A percentile compares a stretch with the other conserved stretches of the same genome.
Evolutionary conservation across 768 basidiomycete genomes (phyloP).

Genomic region (Serendipita indica): DNA sequence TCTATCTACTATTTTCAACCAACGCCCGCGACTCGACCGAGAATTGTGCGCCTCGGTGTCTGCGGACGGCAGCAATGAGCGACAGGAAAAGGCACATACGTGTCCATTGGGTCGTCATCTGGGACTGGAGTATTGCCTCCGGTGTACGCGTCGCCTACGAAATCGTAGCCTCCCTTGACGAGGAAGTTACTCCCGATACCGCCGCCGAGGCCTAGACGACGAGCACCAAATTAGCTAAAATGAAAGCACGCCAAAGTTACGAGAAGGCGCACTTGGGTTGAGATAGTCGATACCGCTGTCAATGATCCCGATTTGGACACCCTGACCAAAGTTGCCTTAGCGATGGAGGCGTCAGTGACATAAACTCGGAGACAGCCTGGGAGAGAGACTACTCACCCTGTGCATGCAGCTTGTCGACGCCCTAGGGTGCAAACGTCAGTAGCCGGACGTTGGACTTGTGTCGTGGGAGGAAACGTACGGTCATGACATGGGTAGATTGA

Average conservation of each 20-base stretch:
- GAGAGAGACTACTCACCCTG: not conserved
- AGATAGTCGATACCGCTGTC: slow-evolving; percentile 9
- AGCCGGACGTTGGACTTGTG: not conserved
- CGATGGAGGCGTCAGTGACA: not conserved
- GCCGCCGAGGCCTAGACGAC: slow-evolving; percentile 12
- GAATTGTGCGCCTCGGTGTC: no score
- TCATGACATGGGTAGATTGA: slow-evolving; percentile 10
- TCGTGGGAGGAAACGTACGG: slow-evolving; percentile 1
- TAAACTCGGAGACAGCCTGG: not conserved
- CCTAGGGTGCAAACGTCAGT: slow-evolving; percentile 6
- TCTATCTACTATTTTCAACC: no score
- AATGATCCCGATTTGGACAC: slow-evolving; percentile 24
- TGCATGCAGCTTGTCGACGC: slow-evolving; percentile 26
- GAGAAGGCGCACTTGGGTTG: not conserved
- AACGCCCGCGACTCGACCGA: no score
- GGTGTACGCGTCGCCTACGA: slow-evolving; percentile 12
- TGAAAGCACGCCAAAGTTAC: no score
- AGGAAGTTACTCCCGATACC: slow-evolving; percentile 14
- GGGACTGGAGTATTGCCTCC: not conserved
- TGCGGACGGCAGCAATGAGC: no score
- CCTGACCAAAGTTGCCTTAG: slow-evolving; percentile 23
- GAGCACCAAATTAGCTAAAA: no score
- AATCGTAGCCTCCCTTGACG: slow-evolving; percentile 13
- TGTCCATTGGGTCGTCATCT: slow-evolving; percentile 5
- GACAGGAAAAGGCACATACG: not conserved